Percentiles rank a stretch among this genome's conserved stretches.
These are phyloP conservation scores for Trichoderma citrinoviride DNA, from an alignment of 2,329 filamentous ascomycete genomes.

Conservation along the genomic window DNA sequence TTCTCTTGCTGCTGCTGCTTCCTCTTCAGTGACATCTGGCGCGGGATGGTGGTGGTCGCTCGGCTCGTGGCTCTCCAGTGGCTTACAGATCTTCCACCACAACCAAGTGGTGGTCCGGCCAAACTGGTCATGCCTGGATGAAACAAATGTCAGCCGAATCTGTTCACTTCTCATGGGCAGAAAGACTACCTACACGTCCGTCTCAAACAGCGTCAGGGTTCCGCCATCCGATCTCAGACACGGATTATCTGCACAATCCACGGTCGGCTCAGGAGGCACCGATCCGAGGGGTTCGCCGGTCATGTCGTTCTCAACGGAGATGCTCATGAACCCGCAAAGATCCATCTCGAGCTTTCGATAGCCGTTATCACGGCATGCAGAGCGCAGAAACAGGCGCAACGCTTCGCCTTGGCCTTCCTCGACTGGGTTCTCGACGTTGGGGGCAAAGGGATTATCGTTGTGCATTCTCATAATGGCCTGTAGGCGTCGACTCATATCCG, in stretches of 20 bases:
- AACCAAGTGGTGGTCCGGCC: slow-evolving; percentile 24
- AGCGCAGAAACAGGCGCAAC: slow-evolving; percentile 24
- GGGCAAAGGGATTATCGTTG: background rate
- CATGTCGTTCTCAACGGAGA: background rate
- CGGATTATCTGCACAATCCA: background rate
- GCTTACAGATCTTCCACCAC: slow-evolving; percentile 30
- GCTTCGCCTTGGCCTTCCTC: background rate
- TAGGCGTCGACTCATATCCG: background rate
- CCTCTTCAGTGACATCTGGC: slow-evolving; percentile 16
- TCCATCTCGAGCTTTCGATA: slow-evolving; percentile 29
- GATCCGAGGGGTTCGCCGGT: background rate
- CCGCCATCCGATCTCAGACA: slow-evolving; percentile 21
- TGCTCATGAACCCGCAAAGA: slow-evolving; percentile 25
- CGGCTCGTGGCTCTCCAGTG: slow-evolving; percentile 16
- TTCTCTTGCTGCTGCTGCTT: background rate
- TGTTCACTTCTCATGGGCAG: background rate
- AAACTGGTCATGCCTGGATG: background rate
- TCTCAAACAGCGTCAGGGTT: slow-evolving; percentile 27
- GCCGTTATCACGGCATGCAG: slow-evolving; percentile 25
- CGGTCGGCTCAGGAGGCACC: background rate
- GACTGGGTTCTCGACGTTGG: background rate
- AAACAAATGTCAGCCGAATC: background rate
- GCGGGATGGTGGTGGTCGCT: background rate
- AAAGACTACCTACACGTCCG: slow-evolving; percentile 23
- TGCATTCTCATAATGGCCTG: background rate